Evolutionary conservation across 2,329 filamentous ascomycete genomes (phyloP), one percentile per base, ranked within the genome.

Genomic region (Aspergillus tanneri): DNA sequence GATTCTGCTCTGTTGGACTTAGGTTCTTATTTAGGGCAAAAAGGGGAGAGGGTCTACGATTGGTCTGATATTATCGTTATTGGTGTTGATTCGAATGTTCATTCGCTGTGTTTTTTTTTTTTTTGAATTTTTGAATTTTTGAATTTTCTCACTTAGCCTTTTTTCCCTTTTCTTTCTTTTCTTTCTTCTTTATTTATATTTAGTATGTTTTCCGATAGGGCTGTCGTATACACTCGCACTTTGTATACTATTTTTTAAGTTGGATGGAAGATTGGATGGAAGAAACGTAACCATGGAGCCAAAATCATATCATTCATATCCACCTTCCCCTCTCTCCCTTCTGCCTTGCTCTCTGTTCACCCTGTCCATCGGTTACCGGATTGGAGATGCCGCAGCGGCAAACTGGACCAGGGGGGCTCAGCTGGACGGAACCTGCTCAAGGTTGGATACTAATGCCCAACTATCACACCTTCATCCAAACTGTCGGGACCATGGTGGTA

Each of bases 401-500:
- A 38, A 24, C 43, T 34, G 30, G 30, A 18, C 30, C 30, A 34
- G 30, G 30, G 30, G 16, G 30, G 5, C 54, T 58, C 49, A 49
- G 45, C 41, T 48, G 47, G 43, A 50, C 39, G 49, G 49, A 39
- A 37, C 28, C 21, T 28, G 51, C 53, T 50, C 34, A 50, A 51
- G 37, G 45, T 48, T 57, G 39, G 44, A 44, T 38, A 50, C 58
- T 60, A 60, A 60, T 59, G 58, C 58, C 49, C 42, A 45, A 54
- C 52, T 54, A 60, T 59, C 51, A 60, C 58, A 56, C 51, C 36
- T 48, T 59, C 54, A 48, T 22, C 58, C 58, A 60, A 52, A 60
- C 47, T 59, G 56, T 59, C 58, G 58, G 58, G 56, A 53, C 58
- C 50, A 46, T 50, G 49, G 53, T 50, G 42, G 52, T 55, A 53